These are phyloP conservation scores for Torulaspora microellipsoides DNA, from an alignment of 805 yeast genomes.

Conservation along the genomic window DNA sequence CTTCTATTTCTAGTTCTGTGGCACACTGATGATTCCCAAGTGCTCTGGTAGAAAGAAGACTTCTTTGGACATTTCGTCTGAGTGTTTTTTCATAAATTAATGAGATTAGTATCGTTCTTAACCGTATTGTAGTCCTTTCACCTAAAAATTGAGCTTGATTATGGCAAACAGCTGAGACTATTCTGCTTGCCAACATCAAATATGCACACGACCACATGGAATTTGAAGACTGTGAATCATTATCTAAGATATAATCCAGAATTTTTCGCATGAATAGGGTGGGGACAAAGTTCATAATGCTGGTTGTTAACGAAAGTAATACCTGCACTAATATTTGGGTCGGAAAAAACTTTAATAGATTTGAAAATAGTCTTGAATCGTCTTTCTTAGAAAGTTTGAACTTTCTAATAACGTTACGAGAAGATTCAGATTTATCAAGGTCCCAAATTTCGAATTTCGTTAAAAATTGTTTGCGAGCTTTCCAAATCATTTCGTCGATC, in stretches of 20 bases:
- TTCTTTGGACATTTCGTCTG: background rate
- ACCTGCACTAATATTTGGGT: background rate
- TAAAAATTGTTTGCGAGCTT: background rate
- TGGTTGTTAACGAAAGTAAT: background rate
- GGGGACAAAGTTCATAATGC: background rate
- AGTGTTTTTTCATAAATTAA: slow-evolving; percentile 1
- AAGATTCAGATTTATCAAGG: background rate
- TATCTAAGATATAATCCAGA: background rate
- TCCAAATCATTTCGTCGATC: background rate
- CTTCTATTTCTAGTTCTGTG: background rate
- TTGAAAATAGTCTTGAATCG: background rate
- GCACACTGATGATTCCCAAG: background rate
- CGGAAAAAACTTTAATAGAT: background rate
- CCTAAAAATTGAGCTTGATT: slow-evolving; percentile 1
- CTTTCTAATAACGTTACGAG: background rate
- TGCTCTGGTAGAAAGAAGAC: too few relatives aligned
- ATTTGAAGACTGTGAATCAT: slow-evolving; percentile 3
- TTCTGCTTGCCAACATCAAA: background rate
- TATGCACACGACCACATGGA: background rate
- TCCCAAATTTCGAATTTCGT: background rate
- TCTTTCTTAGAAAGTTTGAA: background rate
- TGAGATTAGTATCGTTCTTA: slow-evolving; percentile 1
- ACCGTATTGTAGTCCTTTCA: slow-evolving; percentile 1
- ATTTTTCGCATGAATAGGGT: background rate
- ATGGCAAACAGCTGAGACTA: background rate